Base-by-base conservation (phyloP, 2,329 filamentous ascomycete genomes). In the Aspergillus vadensis region DNA sequence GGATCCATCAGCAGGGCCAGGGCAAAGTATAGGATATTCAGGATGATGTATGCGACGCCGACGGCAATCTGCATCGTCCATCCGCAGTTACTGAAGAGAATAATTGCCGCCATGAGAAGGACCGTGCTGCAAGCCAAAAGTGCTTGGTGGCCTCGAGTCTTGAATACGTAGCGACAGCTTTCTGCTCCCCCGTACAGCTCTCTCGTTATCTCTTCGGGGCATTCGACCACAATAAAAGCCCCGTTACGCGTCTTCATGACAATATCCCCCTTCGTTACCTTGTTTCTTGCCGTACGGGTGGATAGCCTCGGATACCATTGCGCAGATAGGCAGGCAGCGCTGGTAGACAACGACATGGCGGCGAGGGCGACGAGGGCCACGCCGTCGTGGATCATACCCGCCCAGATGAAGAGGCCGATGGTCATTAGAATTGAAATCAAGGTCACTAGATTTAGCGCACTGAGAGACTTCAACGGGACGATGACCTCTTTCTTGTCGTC, bases 121-220 rank as follows among this genome's bases (percentile, higher is more conserved):
- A 85, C 80, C 10, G 86, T 88, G 32, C 83, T 85, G 2, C 83
- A 47, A 0, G 81, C 85, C 74, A 88, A 86, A 6, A 87, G 79
- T 1, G 77, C 70, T 21, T 83, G 80, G 70, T 87, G 86, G 2
- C 67, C 65, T 19, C 69, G 75, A 32, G 73, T 77, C 4, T 73
- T 72, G 43, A 87, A 80, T 19, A 79, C 76, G 65, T 88, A 88
- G 25, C 81, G 69, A 71, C 86, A 88, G 67, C 85, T 82, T 65
- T 88, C 85, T 0, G 83, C 86, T 15, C 85, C 85, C 0, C 80
- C 82, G 71, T 88, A 88, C 0, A 88, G 78, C 68, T 88, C 86
- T 19, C 86, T 80, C 2, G 85, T 83, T 2, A 88, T 82, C 38
- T 86, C 82, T 69, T 88, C 85, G 5, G 80, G 79, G 67, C 86